Base-by-base conservation (phyloP, 495 filamentous ascomycete genomes). In the Penicillium manginii region DNA sequence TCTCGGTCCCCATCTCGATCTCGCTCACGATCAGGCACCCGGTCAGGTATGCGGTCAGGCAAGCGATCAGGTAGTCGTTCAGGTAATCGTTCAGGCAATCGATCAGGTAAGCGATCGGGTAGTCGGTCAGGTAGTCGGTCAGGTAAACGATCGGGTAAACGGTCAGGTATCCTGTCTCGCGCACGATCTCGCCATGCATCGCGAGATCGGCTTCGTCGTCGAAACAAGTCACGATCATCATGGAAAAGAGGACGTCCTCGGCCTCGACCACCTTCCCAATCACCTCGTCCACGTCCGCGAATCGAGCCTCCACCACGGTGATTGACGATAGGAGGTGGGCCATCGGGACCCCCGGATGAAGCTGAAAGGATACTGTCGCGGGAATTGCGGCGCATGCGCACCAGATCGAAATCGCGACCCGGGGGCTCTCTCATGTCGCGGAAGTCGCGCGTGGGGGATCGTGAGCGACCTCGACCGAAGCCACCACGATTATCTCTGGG, bases 261-360 rank as follows among this genome's bases (percentile, higher is more conserved):
- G 7, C 85, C 84, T 23, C 81, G 70, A 26, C 76, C 77, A 56
- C 80, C 80, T 39, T 88, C 87, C 83, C 84, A 89, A 49, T 89
- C 87, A 4, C 83, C 85, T 14, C 88, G 78, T 14, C 90, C 86
- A 51, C 87, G 81, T 7, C 83, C 87, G 33, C 86, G 83, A 53
- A 84, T 75, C 6, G 70, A 84, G 7, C 84, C 84, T 15, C 83
- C 79, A 29, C 86, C 82, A 17, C 82, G 78, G 11, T 81, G 77
- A 23, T 80, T 74, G 29, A 76, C 74, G 55, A 60, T 73, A 0
- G 73, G 54, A 12, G 77, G 70, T 12, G 84, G 83, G 12, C 81
- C 79, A 64, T 96, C 90, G 0, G 87, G 87, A 18, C 83, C 83
- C 12, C 82, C 85, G 0, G 90, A 91, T 1, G 86, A 84, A 8